Evolutionary conservation across 805 yeast genomes (phyloP).

Genomic region (Wickerhamiella dianesei): DNA sequence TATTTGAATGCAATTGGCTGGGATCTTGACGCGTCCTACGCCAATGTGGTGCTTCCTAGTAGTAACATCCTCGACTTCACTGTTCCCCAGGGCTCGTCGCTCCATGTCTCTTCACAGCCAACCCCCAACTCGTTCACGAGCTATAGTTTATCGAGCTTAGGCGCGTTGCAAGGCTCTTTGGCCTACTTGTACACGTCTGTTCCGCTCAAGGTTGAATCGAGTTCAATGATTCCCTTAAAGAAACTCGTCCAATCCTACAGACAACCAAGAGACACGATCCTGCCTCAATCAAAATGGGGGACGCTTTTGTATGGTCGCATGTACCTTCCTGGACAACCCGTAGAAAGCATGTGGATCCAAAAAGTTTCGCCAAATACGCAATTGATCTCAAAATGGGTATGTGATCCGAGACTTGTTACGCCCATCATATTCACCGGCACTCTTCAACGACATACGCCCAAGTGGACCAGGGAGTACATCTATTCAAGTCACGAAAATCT

Average conservation of each 20-base stretch:
- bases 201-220: slow-evolving; percentile 36
- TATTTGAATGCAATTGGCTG: slow-evolving; percentile 61
- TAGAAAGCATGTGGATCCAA: slow-evolving; percentile 60
- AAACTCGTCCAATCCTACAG: slow-evolving; percentile 18
- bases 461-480: slow-evolving; percentile 60
- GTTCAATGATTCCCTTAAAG: slow-evolving; percentile 12
- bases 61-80: slow-evolving; percentile 51
- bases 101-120: slow-evolving; percentile 58
- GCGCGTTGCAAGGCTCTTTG: slow-evolving; percentile 62
- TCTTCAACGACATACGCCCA: slow-evolving; percentile 18
- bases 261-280: slow-evolving; percentile 3
- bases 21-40: slow-evolving; percentile 68
- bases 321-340: slow-evolving; percentile 72
- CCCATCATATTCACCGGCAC: slow-evolving; percentile 32
- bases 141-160: slow-evolving; percentile 50
- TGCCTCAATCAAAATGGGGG: slow-evolving; percentile 1
- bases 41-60: slow-evolving; percentile 37
- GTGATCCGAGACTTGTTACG: slow-evolving; percentile 43
- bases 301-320: slow-evolving; percentile 64
- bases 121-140: slow-evolving; percentile 60
- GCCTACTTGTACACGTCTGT: slow-evolving; percentile 66
- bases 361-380: slow-evolving; percentile 42
- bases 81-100: slow-evolving; percentile 51
- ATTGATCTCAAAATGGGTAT: slow-evolving; percentile 58
- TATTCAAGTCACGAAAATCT: slow-evolving; percentile 76